These are phyloP conservation scores for Dictyostelium firmibasis DNA, from an alignment of 78 protist genomes.

Conservation along the genomic window DNA sequence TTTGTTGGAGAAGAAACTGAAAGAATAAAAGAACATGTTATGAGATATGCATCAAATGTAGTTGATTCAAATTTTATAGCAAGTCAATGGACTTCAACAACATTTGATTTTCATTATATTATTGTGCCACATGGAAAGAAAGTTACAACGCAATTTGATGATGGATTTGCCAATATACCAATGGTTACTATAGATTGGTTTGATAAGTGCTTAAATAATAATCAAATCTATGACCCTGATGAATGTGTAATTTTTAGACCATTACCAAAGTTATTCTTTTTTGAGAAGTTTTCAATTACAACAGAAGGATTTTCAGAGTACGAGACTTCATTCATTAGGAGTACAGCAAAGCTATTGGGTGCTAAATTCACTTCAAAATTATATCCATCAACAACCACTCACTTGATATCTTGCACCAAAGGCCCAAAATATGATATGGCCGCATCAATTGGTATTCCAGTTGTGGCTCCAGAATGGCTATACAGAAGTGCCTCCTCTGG, in stretches of 20 bases:
- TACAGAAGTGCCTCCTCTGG: background rate
- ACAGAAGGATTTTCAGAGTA: background rate
- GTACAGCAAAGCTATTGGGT: background rate
- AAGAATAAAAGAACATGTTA: background rate
- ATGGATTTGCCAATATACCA: background rate
- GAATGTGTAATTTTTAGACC: slow-evolving; percentile 26
- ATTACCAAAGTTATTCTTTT: background rate
- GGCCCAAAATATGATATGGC: background rate
- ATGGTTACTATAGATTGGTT: slow-evolving; percentile 13
- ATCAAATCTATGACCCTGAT: background rate
- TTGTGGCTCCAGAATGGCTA: background rate
- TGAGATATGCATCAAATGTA: background rate
- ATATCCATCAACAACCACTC: background rate
- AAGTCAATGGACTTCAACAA: background rate
- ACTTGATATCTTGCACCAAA: background rate
- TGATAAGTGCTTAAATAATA: background rate
- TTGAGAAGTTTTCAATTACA: background rate
- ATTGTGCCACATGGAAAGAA: slow-evolving; percentile 22
- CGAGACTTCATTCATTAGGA: background rate
- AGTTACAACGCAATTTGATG: background rate
- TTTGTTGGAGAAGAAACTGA: background rate
- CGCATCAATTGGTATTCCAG: background rate
- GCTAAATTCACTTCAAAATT: background rate
- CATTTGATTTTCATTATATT: background rate
- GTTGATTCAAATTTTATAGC: background rate